Conservation (phyloP, 73 alveolate species). For the Blepharisma japonicum region DNA sequence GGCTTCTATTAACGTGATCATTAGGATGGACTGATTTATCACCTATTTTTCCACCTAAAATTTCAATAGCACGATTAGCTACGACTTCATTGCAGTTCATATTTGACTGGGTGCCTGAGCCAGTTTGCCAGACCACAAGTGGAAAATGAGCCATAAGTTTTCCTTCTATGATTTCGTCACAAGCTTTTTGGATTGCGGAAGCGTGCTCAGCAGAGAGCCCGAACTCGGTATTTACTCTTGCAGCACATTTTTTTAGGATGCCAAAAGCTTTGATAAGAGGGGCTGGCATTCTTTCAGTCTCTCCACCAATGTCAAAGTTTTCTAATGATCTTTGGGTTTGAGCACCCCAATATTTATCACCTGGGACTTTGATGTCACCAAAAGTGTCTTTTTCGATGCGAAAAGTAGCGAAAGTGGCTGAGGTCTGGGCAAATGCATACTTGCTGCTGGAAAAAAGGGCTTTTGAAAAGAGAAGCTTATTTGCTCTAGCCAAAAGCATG, state of each 20-base stretch:
- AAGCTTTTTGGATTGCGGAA: constrained; percentile 90
- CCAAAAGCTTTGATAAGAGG: constrained; percentile 93
- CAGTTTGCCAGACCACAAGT: constrained; percentile 98
- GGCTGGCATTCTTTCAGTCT: constrained; percentile 85
- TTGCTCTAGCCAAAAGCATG: no score
- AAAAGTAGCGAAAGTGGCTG: not conserved
- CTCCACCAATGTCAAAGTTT: constrained; percentile 95
- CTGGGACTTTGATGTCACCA: constrained; percentile 93
- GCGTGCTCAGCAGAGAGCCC: constrained; percentile 77
- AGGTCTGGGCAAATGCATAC: no score
- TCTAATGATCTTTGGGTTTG: constrained; percentile 96
- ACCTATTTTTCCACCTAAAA: constrained; percentile 94
- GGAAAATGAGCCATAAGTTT: constrained; percentile 94
- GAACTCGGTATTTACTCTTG: constrained; percentile 84
- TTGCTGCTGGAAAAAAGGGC: no score
- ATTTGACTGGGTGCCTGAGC: constrained; percentile 98
- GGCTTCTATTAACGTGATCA: constrained; percentile 95
- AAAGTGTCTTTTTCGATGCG: constrained; percentile 94
- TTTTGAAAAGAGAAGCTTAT: no score
- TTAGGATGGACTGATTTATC: constrained; percentile 95
- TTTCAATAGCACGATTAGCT: constrained; percentile 95
- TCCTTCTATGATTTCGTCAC: constrained; percentile 92
- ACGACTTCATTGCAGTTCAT: constrained; percentile 98
- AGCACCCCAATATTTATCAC: constrained; percentile 98
- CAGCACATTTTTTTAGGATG: constrained; percentile 93